Base-by-base conservation (phyloP, 2,329 filamentous ascomycete genomes). In the Ceratocystis huliohia region DNA sequence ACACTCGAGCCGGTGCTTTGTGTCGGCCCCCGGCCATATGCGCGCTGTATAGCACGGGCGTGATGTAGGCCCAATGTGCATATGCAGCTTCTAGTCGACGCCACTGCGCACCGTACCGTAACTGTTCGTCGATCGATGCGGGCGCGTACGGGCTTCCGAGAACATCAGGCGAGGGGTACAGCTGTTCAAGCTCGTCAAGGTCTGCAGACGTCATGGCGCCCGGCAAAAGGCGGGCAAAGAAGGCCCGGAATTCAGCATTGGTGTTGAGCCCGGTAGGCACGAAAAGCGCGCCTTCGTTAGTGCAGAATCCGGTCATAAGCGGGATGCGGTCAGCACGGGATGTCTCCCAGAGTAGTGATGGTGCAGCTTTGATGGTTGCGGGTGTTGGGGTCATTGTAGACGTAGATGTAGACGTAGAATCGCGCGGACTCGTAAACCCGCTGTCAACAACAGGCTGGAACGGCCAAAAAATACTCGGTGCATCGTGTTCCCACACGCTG, bases 391-490 rank as follows among this genome's bases (percentile, higher is more conserved):
- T 15, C 22, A 10, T 13, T 22, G 8, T n/a, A 22, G 48, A 80
- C 77, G 1, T 80, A 77, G 65, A 89, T 83, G 15, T 41, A 41
- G 37, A 13, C 37, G 37, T 41, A 41, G 13, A 13, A 15, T 41
- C 8, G 37, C 13, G 3, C 37, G 10, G 37, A 15, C 86, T 73
- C 13, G 81, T 79, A 3, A 73, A 15, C 73, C 71, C 0, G 81
- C 56, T 80, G 71, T 88, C 86, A 66, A 89, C 81, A 45, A 86
- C 83, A 6, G 87, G 87, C 70, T 89, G 87, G 75, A 88, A 90
- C 0, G 88, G 78, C 83, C 83, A 85, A 33, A 78, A 77, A 7
- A 84, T 74, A 44, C 33, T n/a, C 6, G 30, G 7, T 45, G 22
- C 25, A 37, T 56, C 28, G 1, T 22, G 7, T 3, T 30, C 22